These are phyloP conservation scores for Vitis rupestris DNA, from an alignment of 164 flowering plant species.

Conservation along the genomic window DNA sequence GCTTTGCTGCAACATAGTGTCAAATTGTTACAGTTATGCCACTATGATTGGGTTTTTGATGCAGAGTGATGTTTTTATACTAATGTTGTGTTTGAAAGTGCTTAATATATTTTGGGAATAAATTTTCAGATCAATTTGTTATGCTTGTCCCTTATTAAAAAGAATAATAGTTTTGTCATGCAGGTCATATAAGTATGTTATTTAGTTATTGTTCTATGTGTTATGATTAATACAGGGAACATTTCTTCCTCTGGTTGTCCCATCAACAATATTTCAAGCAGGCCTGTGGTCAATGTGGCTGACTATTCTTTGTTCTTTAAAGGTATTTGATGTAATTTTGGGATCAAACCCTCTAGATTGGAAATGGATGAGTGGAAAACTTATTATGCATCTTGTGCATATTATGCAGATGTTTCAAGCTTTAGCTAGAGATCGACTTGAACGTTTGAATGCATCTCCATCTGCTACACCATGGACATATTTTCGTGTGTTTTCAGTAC, in stretches of 20 bases:
- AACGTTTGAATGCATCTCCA: slow-evolving; percentile 91
- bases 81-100: too few species aligned
- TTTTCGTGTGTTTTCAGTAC: slow-evolving; percentile 82
- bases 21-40: too few species aligned
- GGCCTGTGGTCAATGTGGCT: slow-evolving; percentile 87
- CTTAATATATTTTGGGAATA: too few species aligned
- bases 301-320: slow-evolving; percentile 70
- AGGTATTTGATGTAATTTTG: slow-evolving; percentile 45
- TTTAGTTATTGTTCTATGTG: too few species aligned
- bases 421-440: slow-evolving; percentile 89
- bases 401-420: slow-evolving; percentile 89
- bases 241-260: slow-evolving; percentile 85
- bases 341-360: background rate
- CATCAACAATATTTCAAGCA: slow-evolving; percentile 70
- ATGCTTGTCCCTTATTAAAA: too few species aligned
- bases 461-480: slow-evolving; percentile 86
- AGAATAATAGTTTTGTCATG: too few species aligned
- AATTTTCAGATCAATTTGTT: too few species aligned
- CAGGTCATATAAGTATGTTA: too few species aligned
- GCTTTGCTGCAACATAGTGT: too few species aligned
- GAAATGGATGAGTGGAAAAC: background rate
- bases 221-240: slow-evolving; percentile 52
- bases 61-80: too few species aligned
- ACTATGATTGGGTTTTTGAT: too few species aligned
- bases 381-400: slow-evolving; percentile 9